Evolutionary conservation across 768 basidiomycete species (phyloP), one percentile per base, ranked within the genome.

Genomic region (Leccinellum albellum): DNA sequence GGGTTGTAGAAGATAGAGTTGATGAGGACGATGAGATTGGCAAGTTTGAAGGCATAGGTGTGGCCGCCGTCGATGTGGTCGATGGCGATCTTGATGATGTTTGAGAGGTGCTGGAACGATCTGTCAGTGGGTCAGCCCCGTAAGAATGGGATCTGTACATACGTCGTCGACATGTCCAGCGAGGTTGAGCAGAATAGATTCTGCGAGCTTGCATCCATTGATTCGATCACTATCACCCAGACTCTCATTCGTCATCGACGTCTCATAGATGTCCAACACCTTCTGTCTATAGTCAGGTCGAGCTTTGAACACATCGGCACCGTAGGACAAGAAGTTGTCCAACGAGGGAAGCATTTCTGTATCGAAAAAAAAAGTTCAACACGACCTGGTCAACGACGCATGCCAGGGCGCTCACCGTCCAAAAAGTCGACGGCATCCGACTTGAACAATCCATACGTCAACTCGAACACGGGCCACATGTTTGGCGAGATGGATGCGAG

Each of bases 391-490:
- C 6, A 15, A 47, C 10, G 26, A 51, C 6, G 12, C 21, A 54
- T 9, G 15, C 26, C 29, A 15, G 8, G 0, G 0, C 8, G 6
- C 79, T 54, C 51, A 88, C 92, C 92, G 63, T 94, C 90, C 53
- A 95, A 78, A 78, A 91, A 95, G 73, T 94, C 91, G 37, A 88
- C 75, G 15, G 90, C 91, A 31, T 91, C 88, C 15, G 80, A 77
- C 71, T 91, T 92, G 84, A 95, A 91, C 20, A 90, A 74, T 50
- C 79, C 79, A 73, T 92, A 93, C 0, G 89, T 94, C 61, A 85
- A 72, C 73, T 94, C 91, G 60, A 91, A 91, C 33, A 95, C 79
- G 10, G 83, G 86, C 94, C 93, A 95, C 87, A 95, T 87, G 62
- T 78, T 82, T 0, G 89, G 85, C 37, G 89, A 83, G 65, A 96